Base-by-base conservation (phyloP, 1,139 yeast genomes). In the Suhomyces kunorum region DNA sequence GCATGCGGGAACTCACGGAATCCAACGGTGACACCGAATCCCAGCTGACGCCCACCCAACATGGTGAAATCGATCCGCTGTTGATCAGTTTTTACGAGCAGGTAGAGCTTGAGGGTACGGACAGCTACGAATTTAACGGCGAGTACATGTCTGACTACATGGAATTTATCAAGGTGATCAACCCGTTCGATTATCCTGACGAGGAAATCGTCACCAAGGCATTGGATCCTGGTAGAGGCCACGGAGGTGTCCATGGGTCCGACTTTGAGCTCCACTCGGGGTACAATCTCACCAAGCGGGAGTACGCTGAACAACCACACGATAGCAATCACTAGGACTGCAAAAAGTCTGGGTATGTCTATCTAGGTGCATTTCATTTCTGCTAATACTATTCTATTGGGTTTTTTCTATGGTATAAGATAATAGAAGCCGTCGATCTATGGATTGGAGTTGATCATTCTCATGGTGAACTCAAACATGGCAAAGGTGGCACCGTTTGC, bases 401-500 rank as follows among this genome's bases (percentile, higher is more conserved):
- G 17, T 31, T 14, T 28, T 19, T n/a, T 22, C 8, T 31, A 22
- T 31, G 24, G 23, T 22, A 22, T 31, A 13, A 16, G 26, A 17
- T 30, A 24, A 30, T 29, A 24, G 27, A 18, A 30, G 14, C 14
- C 12, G n/a, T 20, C 3, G 24, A 26, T 35, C 29, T 28, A 17
- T n/a, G 12, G 18, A 18, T 12, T 17, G 12, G 4, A 31, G 13
- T 19, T 24, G 24, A 38, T 27, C 19, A 77, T 60, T 64, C 94
- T 78, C 85, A 88, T 85, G 5, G 95, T 84, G 39, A 86, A 63
- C 64, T 90, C 98, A 58, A 90, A 90, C 8, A 94, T 88, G 39
- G 88, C 87, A 66, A 90, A 90, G 1, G 98, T 90, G 22, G 95
- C 95, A 38, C 96, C 98, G 58, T 90, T 90, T 13, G 95, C 98